Percentiles rank a stretch among this genome's conserved stretches.
These are phyloP conservation scores for Striga asiatica DNA, from an alignment of 257 asterid genomes.

Conservation along the genomic window DNA sequence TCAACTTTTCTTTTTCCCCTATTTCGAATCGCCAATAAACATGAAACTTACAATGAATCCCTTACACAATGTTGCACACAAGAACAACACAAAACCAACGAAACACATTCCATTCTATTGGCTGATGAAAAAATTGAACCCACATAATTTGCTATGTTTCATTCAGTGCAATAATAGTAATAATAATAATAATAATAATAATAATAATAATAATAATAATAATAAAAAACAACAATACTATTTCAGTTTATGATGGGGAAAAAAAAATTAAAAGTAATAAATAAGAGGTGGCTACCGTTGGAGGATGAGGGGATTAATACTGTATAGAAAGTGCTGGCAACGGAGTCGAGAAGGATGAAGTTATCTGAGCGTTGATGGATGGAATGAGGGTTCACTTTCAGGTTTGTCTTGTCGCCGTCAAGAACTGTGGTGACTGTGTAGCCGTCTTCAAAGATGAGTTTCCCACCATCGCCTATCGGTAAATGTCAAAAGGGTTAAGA, in stretches of 20 bases:
- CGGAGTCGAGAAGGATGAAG: conserved; percentile 59
- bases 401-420: conserved; percentile 53
- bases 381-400: conserved; percentile 40
- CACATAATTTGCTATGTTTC: too few species aligned
- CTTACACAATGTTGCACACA: too few species aligned
- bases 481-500: not conserved
- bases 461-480: conserved; percentile 24
- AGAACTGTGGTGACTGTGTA: conserved; percentile 66
- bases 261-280: not conserved
- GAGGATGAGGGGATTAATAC: conserved; percentile 30
- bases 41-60: not conserved
- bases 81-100: too few species aligned
- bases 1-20: not conserved
- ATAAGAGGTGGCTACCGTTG: conserved; percentile 4
- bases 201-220: too few species aligned
- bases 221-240: too few species aligned
- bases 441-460: conserved; percentile 54
- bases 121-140: too few species aligned
- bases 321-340: conserved; percentile 51
- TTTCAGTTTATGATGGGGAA: too few species aligned
- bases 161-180: too few species aligned
- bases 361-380: conserved; percentile 41
- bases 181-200: too few species aligned
- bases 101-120: too few species aligned
- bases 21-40: not conserved